These are phyloP conservation scores for Phytophthora pinifolia DNA, from an alignment of 352 stramenopile genomes.

Conservation along the genomic window DNA sequence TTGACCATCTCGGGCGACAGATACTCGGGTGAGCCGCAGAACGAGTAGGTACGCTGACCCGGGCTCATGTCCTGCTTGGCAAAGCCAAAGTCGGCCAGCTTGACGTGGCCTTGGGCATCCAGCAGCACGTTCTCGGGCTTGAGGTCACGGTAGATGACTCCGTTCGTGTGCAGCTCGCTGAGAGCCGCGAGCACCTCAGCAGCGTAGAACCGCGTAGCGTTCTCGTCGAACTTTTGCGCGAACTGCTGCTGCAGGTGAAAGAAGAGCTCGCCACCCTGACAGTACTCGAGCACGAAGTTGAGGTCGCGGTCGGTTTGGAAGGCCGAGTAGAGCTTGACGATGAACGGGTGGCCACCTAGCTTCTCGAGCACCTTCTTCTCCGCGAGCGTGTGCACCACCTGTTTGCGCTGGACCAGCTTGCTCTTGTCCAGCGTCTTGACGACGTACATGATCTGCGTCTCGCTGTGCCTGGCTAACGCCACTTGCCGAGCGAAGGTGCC, in stretches of 20 bases:
- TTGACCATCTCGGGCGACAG: slow-evolving; percentile 85
- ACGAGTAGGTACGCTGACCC: slow-evolving; percentile 69
- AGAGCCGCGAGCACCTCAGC: slow-evolving; percentile 69
- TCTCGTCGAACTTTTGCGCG: slow-evolving; percentile 68
- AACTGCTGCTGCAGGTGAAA: slow-evolving; percentile 83
- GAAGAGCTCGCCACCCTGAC: slow-evolving; percentile 82
- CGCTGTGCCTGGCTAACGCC: slow-evolving; percentile 58
- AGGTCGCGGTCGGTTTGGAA: slow-evolving; percentile 81
- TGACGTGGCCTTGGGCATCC: slow-evolving; percentile 75
- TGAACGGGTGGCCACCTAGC: slow-evolving; percentile 71
- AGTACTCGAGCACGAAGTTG: slow-evolving; percentile 87
- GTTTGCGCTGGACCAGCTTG: slow-evolving; percentile 70
- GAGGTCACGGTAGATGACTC: slow-evolving; percentile 62
- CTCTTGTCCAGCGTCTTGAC: slow-evolving; percentile 86
- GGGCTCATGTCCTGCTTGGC: slow-evolving; percentile 67
- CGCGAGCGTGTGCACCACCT: slow-evolving; percentile 76
- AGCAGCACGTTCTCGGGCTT: slow-evolving; percentile 84
- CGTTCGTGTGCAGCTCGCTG: slow-evolving; percentile 43
- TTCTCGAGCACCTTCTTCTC: slow-evolving; percentile 79
- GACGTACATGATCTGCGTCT: slow-evolving; percentile 62
- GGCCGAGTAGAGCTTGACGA: slow-evolving; percentile 68
- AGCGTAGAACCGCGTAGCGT: slow-evolving; percentile 69
- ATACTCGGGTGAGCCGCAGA: slow-evolving; percentile 85
- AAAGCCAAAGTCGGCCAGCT: slow-evolving; percentile 85
- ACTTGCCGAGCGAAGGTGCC: slow-evolving; percentile 85